Conservation (phyloP, 2,329 filamentous ascomycete genomes). For the Cryphonectria radicalis region DNA sequence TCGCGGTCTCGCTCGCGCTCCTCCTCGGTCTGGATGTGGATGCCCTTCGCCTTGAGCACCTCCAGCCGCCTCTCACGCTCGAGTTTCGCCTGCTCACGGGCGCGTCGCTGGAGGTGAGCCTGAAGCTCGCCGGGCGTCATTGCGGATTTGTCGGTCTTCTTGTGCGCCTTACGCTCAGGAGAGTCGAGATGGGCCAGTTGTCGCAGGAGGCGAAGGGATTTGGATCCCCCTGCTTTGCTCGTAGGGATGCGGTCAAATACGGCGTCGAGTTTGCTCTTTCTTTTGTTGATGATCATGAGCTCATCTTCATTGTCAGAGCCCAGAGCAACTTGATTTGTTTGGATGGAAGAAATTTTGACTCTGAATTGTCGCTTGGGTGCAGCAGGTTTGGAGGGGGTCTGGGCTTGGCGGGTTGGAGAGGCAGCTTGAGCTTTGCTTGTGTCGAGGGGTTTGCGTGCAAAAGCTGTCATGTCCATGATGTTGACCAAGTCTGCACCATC, state of each 20-base stretch:
- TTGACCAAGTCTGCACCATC: constrained; percentile 41
- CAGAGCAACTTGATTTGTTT: constrained; percentile 44
- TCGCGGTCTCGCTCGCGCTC: constrained; percentile 81
- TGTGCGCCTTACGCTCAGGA: constrained; percentile 56
- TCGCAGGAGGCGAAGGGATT: constrained; percentile 70
- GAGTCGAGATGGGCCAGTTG: constrained; percentile 74
- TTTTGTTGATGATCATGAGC: constrained; percentile 62
- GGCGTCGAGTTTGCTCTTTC: constrained; percentile 56
- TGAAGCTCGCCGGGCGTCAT: constrained; percentile 76
- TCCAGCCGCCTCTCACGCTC: constrained; percentile 80
- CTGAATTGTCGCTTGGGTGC: constrained; percentile 52
- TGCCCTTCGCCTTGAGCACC: constrained; percentile 76
- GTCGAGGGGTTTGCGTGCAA: constrained; percentile 39
- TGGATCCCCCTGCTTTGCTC: constrained; percentile 65
- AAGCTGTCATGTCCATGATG: constrained; percentile 27
- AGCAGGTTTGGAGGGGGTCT: constrained; percentile 9
- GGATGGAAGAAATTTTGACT: constrained; percentile 51
- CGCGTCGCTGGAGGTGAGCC: constrained; percentile 68
- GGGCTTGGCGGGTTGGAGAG: constrained; percentile 34
- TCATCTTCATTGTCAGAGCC: constrained; percentile 59
- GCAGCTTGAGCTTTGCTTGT: constrained; percentile 66
- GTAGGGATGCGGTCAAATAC: constrained; percentile 73
- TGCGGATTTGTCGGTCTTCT: constrained; percentile 50
- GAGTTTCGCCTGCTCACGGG: constrained; percentile 76
- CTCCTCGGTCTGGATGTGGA: constrained; percentile 82